Evolutionary conservation across 2,329 filamentous ascomycete species (phyloP), one percentile per base, ranked within the genome.

Genomic region (Dactylellina sp.): DNA sequence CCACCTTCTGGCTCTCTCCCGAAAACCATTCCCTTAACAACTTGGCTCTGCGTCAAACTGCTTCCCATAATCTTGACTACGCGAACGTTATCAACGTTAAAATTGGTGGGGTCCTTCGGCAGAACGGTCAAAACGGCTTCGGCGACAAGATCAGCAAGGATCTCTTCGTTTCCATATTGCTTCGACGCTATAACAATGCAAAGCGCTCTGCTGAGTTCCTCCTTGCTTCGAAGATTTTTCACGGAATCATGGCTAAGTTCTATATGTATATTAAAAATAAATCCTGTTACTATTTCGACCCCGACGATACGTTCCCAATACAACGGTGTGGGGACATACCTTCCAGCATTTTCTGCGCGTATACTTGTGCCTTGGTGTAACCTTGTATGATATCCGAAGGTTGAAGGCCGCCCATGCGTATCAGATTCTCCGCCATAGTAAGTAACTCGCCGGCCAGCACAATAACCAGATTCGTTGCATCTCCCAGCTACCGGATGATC

Each of bases 1-100:
- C 1, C 39, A 59, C 94, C 93, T 80, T 97, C 90, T n/a, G 95
- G 95, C 83, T 97, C 91, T 81, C 96, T 91, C 79, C 92, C 90
- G 81, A 99, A 98, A 59, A 99, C 96, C 95, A 99, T 99, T 77
- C 95, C 95, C 86, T 91, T 96, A 74, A 99, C 90, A 12, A 99
- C 94, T 77, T 88, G 89, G 82, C 93, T 97, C 84, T 99, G 93
- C 80, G 96, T 92, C 80, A 99, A 84, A 81, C 91, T 93, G 77
- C 95, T 94, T 79, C 95, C 95, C 94, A 99, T 98, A 80, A 99
- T 99, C 87, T 99, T 99, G 79, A 99, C 96, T 70, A 99, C 96
- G 74, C 95, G 91, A 79, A 99, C 90, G 82, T 99, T 99, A 85
- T 99, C 95, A 77, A 99, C 93, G 83, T 97, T 99, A 87, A 99